Percentiles rank a stretch among this genome's conserved stretches.
Conservation (phyloP, 2,329 filamentous ascomycete genomes). For the Trichoderma polysporum region DNA sequence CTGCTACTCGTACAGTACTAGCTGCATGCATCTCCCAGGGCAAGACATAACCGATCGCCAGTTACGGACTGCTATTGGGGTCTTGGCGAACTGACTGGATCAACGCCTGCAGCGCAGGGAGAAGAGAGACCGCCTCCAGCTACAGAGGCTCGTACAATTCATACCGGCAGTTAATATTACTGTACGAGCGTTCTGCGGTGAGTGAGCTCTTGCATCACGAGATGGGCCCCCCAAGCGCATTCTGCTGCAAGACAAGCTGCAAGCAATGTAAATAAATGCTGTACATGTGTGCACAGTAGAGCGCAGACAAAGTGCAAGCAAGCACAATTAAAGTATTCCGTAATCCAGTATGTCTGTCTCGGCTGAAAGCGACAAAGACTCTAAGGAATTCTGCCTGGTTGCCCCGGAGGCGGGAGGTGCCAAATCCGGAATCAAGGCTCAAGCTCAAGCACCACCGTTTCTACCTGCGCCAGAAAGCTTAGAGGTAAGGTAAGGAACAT, state of each 20-base stretch:
- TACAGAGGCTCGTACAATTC: neutral
- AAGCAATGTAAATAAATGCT: neutral
- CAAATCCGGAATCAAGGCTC: neutral
- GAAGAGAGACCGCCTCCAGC: neutral
- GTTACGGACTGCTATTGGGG: constrained; percentile 6
- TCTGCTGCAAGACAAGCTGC: neutral
- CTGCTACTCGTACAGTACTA: neutral
- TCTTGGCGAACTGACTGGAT: neutral
- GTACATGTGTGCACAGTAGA: neutral
- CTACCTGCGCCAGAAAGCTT: constrained; percentile 7
- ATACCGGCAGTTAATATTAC: too few species aligned
- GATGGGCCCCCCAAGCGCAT: neutral
- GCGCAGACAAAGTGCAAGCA: neutral
- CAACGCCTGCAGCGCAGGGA: neutral
- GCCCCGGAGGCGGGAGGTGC: neutral
- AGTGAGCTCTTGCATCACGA: neutral
- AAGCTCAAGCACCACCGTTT: neutral
- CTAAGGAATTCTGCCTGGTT: constrained; percentile 1
- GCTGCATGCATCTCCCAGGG: constrained; percentile 11
- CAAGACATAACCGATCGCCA: constrained; percentile 12
- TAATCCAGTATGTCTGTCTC: constrained; percentile 4
- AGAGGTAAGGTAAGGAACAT: too few species aligned
- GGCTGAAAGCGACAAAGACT: neutral
- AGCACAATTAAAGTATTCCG: too few species aligned
- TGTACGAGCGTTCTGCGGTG: too few species aligned